phyloP scores from a whole-genome alignment of 2,329 filamentous ascomycete genomes.

The Domatiomyces globalis region DNA sequence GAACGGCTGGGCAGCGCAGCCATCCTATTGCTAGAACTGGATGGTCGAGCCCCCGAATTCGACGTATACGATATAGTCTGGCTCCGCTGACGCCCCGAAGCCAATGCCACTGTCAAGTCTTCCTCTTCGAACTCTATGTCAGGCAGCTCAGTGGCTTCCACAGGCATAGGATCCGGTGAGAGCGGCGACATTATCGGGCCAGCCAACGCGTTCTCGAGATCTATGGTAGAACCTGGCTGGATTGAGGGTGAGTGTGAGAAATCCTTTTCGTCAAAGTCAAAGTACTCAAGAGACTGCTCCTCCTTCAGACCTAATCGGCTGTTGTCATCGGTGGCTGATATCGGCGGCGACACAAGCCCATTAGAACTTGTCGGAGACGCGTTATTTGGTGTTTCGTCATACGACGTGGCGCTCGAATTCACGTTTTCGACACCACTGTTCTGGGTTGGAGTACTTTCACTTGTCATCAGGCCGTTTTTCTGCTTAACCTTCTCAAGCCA shows the following conservation, averaged over 20 bases:
- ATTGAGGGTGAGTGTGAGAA: slow-evolving; percentile 52
- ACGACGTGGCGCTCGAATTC: slow-evolving; percentile 40
- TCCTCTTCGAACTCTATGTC: neutral
- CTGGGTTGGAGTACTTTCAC: slow-evolving; percentile 34
- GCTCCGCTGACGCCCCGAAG: slow-evolving; percentile 63
- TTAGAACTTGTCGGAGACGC: slow-evolving; percentile 62
- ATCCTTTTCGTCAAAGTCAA: slow-evolving; percentile 46
- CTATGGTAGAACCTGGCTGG: slow-evolving; percentile 35
- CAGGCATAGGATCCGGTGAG: slow-evolving; percentile 6
- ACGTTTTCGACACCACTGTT: slow-evolving; percentile 26
- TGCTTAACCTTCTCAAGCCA: slow-evolving; percentile 96
- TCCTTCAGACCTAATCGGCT: slow-evolving; percentile 40
- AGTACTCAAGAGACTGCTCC: slow-evolving; percentile 42
- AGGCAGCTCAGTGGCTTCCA: slow-evolving; percentile 4
- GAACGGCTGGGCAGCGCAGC: slow-evolving; percentile 17
- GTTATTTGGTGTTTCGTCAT: slow-evolving; percentile 48
- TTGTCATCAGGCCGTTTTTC: slow-evolving; percentile 51
- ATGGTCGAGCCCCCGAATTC: slow-evolving; percentile 34
- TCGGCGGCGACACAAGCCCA: slow-evolving; percentile 51
- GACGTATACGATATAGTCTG: slow-evolving; percentile 66
- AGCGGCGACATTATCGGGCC: slow-evolving; percentile 7
- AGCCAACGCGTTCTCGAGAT: slow-evolving; percentile 38
- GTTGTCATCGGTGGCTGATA: slow-evolving; percentile 53
- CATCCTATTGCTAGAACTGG: slow-evolving; percentile 10
- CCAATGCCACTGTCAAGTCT: slow-evolving; percentile 28